These are phyloP conservation scores for Talaromyces pinophilus DNA, from an alignment of 2,329 filamentous ascomycete genomes.

Conservation along the genomic window DNA sequence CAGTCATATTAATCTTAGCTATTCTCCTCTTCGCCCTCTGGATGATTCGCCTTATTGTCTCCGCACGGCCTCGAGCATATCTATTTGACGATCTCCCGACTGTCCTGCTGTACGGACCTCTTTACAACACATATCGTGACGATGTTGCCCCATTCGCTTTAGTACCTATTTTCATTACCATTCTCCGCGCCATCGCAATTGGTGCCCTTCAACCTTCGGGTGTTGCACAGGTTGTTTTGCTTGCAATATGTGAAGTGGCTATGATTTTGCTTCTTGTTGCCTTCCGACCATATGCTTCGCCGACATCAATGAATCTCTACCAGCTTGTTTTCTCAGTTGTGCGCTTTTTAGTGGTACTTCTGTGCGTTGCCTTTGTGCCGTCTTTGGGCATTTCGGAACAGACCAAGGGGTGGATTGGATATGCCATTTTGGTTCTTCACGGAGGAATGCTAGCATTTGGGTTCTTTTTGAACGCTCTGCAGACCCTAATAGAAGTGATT, in stretches of 20 bases:
- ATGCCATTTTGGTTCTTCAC: slow-evolving; percentile 84
- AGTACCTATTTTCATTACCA: slow-evolving; percentile 79
- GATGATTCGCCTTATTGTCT: slow-evolving; percentile 77
- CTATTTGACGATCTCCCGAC: slow-evolving; percentile 93
- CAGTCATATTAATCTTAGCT: slow-evolving; percentile 71
- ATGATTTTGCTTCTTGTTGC: slow-evolving; percentile 83
- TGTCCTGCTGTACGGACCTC: slow-evolving; percentile 82
- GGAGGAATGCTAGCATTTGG: slow-evolving; percentile 82
- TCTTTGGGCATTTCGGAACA: slow-evolving; percentile 76
- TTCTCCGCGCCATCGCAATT: slow-evolving; percentile 84
- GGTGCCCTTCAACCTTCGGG: slow-evolving; percentile 91
- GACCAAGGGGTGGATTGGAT: slow-evolving; percentile 91
- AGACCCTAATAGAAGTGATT: slow-evolving; percentile 85
- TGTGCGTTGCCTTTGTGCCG: slow-evolving; percentile 82
- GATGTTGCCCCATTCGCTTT: slow-evolving; percentile 87
- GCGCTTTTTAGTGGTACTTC: slow-evolving; percentile 71
- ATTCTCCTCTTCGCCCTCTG: slow-evolving; percentile 74
- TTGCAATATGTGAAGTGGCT: slow-evolving; percentile 93
- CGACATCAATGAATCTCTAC: slow-evolving; percentile 97
- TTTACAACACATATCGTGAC: slow-evolving; percentile 98
- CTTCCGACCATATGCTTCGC: slow-evolving; percentile 83
- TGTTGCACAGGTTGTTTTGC: slow-evolving; percentile 85
- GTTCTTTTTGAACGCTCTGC: slow-evolving; percentile 88
- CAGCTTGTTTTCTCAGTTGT: slow-evolving; percentile 80
- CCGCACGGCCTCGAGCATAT: slow-evolving; percentile 77